Evolutionary conservation across 345 rosid genomes (phyloP), one percentile per base, ranked within the genome.

Genomic region (Gossypium longicalyx): DNA sequence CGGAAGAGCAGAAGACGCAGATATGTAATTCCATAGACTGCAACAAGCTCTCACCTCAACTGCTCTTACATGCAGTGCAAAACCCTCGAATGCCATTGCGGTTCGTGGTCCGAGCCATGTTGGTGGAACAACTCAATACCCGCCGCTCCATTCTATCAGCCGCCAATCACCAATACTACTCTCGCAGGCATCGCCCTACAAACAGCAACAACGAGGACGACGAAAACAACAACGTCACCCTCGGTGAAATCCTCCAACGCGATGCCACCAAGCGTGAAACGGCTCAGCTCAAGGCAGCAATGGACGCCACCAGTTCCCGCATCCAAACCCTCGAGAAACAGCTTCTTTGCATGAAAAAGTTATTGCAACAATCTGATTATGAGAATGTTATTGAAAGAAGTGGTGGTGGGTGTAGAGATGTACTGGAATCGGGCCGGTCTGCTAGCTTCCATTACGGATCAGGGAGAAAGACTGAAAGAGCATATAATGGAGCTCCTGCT

Each of bases 81-180:
- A 92, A 92, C 83, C 97, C 91, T 9, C 80, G 80, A 78, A 88
- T 94, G 83, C 97, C 98, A 7, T 69, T 94, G 56, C 75, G 97
- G 73, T 90, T 94, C 78, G 82, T 92, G 17, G 89, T 94, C 68
- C 90, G 93, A 48, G 93, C 97, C 47, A 94, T 94, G 97, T 60
- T 92, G 54, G 85, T 86, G 6, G 97, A 90, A 72, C 98, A 94
- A 84, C 85, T 92, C 49, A 87, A 86, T 79, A 84, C 94, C 53
- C 94, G 93, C 63, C 85, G 82, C 62, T 83, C 93, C 27, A 76
- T 94, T 76, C 73, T 78, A 74, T 81, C 86, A 2, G 80, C 84
- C 27, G 29, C 77, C 6, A 41, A 60, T 15, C 70, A 68, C 63
- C 54, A 76, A 44, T 74, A 48, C 10, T 41, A 57, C 12, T 29